Base-by-base conservation (phyloP, 495 filamentous ascomycete genomes). In the Aspergillus carlsbadensis region DNA sequence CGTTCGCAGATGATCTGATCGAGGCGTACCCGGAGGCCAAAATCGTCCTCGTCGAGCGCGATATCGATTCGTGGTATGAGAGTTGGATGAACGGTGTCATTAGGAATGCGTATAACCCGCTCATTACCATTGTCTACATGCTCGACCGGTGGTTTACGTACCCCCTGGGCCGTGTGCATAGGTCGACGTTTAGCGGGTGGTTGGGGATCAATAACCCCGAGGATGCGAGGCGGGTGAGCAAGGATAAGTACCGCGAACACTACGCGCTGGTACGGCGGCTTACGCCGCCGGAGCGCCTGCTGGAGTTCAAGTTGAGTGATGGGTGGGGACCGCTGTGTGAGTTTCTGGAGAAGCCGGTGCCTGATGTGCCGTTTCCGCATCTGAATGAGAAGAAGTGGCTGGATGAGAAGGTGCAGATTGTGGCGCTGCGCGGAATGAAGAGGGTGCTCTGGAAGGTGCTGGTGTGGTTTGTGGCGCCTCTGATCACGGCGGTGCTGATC, bases 301-400 rank as follows among this genome's bases (percentile, higher is more conserved):
- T 82, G 36, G 67, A 77, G 18, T 79, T 69, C 62, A 56, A 69
- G 20, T 52, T 79, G 6, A 65, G 62, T 24, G 63, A 70, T 34
- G 72, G 72, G 14, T 73, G 71, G 71, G 66, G 60, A n/a, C 66
- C 67, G 5, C 47, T 72, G 37, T 73, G 72, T 33, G 41, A 70
- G 55, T 73, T 71, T 46, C 55, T 73, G 11, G 66, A 54, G 13
- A 66, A 67, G 20, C 64, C 60, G 5, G 45, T 70, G 22, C 70
- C 67, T 3, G 51, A 59, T 36, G 56, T 58, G 10, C 62, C 61
- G 11, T 65, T 68, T 17, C 67, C 65, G 11, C 58, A 41, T 41
- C 6, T 35, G 15, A 51, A 51, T 51, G 18, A 35, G 33, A 51
- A 39, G 48, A 45, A 45, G 42, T 45, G 42, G 42, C 42, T 45